phyloP scores from a whole-genome alignment of 1,139 yeast species.

The Hansenula anomala region DNA sequence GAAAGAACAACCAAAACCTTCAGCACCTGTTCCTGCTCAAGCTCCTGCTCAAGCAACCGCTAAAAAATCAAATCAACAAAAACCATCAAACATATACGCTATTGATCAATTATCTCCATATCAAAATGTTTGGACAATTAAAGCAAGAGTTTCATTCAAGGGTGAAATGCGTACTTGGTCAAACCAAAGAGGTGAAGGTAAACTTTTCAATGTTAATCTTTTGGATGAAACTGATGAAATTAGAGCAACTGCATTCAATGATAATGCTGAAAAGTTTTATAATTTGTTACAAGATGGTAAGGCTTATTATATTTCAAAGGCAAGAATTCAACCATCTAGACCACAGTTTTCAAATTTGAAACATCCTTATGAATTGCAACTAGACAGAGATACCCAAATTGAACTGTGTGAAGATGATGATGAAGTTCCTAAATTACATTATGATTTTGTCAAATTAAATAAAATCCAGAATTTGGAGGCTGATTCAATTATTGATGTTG shows the following conservation, averaged over 20 bases:
- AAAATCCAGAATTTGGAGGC: conserved; percentile 64
- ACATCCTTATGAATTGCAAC: conserved; percentile 83
- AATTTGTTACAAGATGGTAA: conserved; percentile 81
- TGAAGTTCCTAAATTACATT: conserved; percentile 75
- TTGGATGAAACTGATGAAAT: conserved; percentile 96
- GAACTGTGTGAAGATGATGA: conserved; percentile 63
- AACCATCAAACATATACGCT: conserved; percentile 49
- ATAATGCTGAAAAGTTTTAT: conserved; percentile 73
- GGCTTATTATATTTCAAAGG: conserved; percentile 80
- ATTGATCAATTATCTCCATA: conserved; percentile 91
- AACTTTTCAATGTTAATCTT: conserved; percentile 81
- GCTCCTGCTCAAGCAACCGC: conserved; percentile 7
- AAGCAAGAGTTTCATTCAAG: conserved; percentile 85
- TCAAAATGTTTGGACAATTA: conserved; percentile 86
- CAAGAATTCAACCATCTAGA: conserved; percentile 77
- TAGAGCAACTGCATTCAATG: conserved; percentile 92
- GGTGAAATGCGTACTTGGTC: conserved; percentile 88
- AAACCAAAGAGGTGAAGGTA: conserved; percentile 84
- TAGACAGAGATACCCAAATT: conserved; percentile 76
- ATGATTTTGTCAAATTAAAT: conserved; percentile 68
- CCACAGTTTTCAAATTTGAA: conserved; percentile 80
- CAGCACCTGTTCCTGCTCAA: conserved; percentile 1
- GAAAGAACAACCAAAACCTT: conserved; percentile 13
- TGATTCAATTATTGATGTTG: conserved; percentile 74
- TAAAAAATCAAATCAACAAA: no score